A percentile compares a stretch with the other conserved stretches of the same genome.
phyloP scores from a whole-genome alignment of 345 rosid species.

The Cardamine chenopodiifolia region DNA sequence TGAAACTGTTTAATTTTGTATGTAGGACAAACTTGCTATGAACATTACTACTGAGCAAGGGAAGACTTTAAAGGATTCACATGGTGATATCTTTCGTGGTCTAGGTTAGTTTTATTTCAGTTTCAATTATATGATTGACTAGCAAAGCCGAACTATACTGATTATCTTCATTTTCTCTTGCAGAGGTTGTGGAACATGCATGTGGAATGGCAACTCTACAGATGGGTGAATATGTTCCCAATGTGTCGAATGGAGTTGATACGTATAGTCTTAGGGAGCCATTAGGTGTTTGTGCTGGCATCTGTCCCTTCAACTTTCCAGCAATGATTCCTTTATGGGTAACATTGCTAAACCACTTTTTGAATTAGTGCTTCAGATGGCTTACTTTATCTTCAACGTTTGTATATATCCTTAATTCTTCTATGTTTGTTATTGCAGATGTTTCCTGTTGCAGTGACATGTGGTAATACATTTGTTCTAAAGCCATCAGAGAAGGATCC shows the following conservation, averaged over 20 bases:
- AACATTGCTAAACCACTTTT: conserved; percentile 9
- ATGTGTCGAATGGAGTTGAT: conserved; percentile 90
- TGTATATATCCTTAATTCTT: neutral
- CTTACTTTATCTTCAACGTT: neutral
- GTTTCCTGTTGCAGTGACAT: conserved; percentile 92
- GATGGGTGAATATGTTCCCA: conserved; percentile 95
- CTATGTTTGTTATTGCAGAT: conserved; percentile 59
- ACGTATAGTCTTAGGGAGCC: conserved; percentile 93
- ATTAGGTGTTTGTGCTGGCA: conserved; percentile 96
- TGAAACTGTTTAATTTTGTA: conserved; percentile 7
- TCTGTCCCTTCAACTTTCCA: conserved; percentile 98
- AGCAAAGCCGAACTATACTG: neutral
- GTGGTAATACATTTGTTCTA: conserved; percentile 90
- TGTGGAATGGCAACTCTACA: conserved; percentile 97
- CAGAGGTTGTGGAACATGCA: conserved; percentile 98
- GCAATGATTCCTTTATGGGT: conserved; percentile 99
- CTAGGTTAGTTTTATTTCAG: conserved; percentile 56
- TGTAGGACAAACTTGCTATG: conserved; percentile 87
- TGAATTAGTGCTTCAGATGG: neutral
- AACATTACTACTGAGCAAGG: conserved; percentile 94
- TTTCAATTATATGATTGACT: conserved; percentile 7
- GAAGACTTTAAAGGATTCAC: conserved; percentile 95
- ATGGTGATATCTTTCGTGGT: conserved; percentile 98
- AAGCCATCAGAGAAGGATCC: conserved; percentile 99
- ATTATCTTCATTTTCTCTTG: neutral